Percentiles rank a stretch among this genome's conserved stretches.
Evolutionary conservation across 805 yeast species (phyloP).

Genomic region (Starmerella stellata): DNA sequence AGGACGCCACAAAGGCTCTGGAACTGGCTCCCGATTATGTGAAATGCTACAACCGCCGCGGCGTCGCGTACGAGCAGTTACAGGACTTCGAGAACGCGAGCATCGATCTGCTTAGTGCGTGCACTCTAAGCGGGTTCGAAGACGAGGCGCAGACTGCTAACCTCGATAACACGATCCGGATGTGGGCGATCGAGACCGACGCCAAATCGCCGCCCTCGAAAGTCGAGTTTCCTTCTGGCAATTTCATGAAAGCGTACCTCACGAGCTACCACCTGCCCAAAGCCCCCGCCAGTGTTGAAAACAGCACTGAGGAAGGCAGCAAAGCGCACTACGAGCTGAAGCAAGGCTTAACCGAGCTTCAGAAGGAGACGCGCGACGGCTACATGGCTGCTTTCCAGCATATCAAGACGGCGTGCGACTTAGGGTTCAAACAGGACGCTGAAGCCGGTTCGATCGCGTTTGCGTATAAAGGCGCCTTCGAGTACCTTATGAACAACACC

Average conservation of each 20-base stretch:
- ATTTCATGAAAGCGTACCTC: constrained; percentile 70
- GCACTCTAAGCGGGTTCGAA: constrained; percentile 67
- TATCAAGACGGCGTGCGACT: constrained; percentile 22
- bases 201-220: constrained; percentile 31
- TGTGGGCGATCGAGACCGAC: constrained; percentile 53
- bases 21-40: constrained; percentile 73
- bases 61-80: constrained; percentile 71
- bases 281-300: constrained; percentile 29
- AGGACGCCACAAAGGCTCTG: constrained; percentile 74
- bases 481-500: constrained; percentile 61
- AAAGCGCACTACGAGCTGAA: constrained; percentile 43
- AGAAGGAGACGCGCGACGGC: constrained; percentile 32
- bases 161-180: constrained; percentile 71
- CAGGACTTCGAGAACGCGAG: constrained; percentile 69
- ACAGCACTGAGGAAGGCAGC: constrained; percentile 33
- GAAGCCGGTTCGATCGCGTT: constrained; percentile 44
- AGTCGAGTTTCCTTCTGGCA: constrained; percentile 20
- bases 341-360: constrained; percentile 43
- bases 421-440: constrained; percentile 6
- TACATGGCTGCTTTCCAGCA: constrained; percentile 44
- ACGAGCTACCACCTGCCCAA: constrained; percentile 58
- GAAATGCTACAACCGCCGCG: constrained; percentile 85
- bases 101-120: constrained; percentile 77
- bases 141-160: constrained; percentile 60
- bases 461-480: constrained; percentile 69